Evolutionary conservation across 2,329 filamentous ascomycete species (phyloP), one percentile per base, ranked within the genome.

Genomic region (Allantophomopsis cytisporea): DNA sequence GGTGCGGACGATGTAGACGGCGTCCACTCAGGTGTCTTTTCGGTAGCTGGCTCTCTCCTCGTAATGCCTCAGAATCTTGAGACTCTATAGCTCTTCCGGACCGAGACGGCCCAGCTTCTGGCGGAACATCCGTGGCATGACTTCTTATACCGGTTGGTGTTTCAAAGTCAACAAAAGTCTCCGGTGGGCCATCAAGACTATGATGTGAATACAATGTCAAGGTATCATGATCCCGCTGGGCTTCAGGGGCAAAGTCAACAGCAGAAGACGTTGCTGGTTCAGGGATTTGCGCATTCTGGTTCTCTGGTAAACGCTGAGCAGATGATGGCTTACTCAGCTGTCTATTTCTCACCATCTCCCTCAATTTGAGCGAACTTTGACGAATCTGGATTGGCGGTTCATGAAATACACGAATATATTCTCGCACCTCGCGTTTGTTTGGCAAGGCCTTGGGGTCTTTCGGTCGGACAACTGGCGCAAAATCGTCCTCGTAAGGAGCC

Each of bases 81-180:
- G 31, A 3, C 6, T 7, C 14, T 15, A 14, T 12, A 15, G 31
- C 12, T 14, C 31, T 14, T 7, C 31, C 31, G 10, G 7, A 28
- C 8, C 7, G 3, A 28, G 23, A 28, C 3, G 23, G 23, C 23
- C 10, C 23, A 28, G 11, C 7, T 28, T 4, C 23, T 28, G 23
- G 3, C 3, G 23, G 10, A 12, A 8, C 3, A 12, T 28, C 23
- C 45, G 39, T 32, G 45, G 43, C 23, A 42, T 41, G 36, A 44
- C 37, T 30, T 37, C 40, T 31, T 38, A 40, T 21, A 38, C 44
- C 42, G 46, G 39, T 49, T 18, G 48, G 49, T n/a, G 44, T 42
- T 33, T 47, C 42, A 31, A 54, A 51, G 34, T 53, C 50, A 30
- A 55, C 16, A 10, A 34, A 3, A 17, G 31, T 34, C 16, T 34